phyloP scores from a whole-genome alignment of 805 yeast genomes.

The Saccharomycopsis schoenii region DNA sequence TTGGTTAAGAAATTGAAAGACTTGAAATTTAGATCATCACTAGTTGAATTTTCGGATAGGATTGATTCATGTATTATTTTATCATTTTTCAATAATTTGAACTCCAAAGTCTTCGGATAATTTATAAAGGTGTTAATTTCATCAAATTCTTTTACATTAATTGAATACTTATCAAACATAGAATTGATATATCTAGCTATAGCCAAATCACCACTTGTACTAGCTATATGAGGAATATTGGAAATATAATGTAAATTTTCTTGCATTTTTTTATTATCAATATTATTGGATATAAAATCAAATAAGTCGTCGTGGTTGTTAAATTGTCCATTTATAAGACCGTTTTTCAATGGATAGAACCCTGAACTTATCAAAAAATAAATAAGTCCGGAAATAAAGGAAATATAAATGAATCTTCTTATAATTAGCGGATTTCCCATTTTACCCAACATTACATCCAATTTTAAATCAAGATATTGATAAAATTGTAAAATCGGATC shows the following conservation, averaged over 20 bases:
- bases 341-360: slow-evolving; percentile 34
- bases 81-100: slow-evolving; percentile 24
- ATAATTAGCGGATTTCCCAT: slow-evolving; percentile 33
- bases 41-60: slow-evolving; percentile 2
- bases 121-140: slow-evolving; percentile 50
- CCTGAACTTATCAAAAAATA: slow-evolving; percentile 52
- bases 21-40: slow-evolving; percentile 23
- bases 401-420: slow-evolving; percentile 63
- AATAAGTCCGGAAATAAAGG: slow-evolving; percentile 48
- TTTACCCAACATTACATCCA: slow-evolving; percentile 41
- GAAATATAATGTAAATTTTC: slow-evolving; percentile 63
- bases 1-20: slow-evolving; percentile 66
- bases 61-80: slow-evolving; percentile 21
- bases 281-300: slow-evolving; percentile 37
- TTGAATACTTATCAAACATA: slow-evolving; percentile 47
- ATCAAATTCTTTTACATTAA: slow-evolving; percentile 40
- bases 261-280: slow-evolving; percentile 50
- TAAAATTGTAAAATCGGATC: neutral
- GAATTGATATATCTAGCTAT: slow-evolving; percentile 56
- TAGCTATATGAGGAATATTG: slow-evolving; percentile 78
- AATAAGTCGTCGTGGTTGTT: slow-evolving; percentile 47
- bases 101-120: slow-evolving; percentile 42
- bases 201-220: slow-evolving; percentile 76
- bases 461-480: slow-evolving; percentile 22
- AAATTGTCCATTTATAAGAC: slow-evolving; percentile 45